phyloP scores from a whole-genome alignment of 2,329 filamentous ascomycete species.

The Fusarium sp. region DNA sequence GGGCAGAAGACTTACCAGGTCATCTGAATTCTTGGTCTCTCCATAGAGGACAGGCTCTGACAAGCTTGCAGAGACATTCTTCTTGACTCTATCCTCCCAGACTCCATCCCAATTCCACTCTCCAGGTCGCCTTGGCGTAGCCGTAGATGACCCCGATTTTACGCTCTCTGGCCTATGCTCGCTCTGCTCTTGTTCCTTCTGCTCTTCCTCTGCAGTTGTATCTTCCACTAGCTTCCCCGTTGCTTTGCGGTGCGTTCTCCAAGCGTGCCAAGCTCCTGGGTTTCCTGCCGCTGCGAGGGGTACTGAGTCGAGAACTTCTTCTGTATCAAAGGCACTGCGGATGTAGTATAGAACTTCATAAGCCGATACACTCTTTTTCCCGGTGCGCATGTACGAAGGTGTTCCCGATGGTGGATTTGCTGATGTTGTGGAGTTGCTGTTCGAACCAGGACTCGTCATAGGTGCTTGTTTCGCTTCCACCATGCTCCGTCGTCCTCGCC shows the following conservation, averaged over 20 bases:
- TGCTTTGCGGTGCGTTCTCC: slow-evolving; percentile 73
- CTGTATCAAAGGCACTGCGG: slow-evolving; percentile 81
- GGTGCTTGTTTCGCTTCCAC: slow-evolving; percentile 53
- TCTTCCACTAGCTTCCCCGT: slow-evolving; percentile 41
- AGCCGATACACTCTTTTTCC: slow-evolving; percentile 60
- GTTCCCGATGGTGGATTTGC: slow-evolving; percentile 40
- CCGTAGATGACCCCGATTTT: slow-evolving; percentile 3
- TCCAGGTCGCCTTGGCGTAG: slow-evolving; percentile 60
- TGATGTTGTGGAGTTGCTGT: slow-evolving; percentile 44
- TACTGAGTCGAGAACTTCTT: slow-evolving; percentile 78
- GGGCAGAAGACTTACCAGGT: slow-evolving; percentile 68
- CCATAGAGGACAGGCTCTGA: slow-evolving; percentile 85
- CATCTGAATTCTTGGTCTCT: slow-evolving; percentile 67
- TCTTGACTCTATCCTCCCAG: slow-evolving; percentile 89
- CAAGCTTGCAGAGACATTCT: slow-evolving; percentile 78
- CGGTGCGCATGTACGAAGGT: slow-evolving; percentile 54
- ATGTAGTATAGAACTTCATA: slow-evolving; percentile 83
- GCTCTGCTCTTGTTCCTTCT: not conserved
- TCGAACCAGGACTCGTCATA: slow-evolving; percentile 33
- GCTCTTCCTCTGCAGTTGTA: not conserved
- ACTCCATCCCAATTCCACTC: slow-evolving; percentile 99
- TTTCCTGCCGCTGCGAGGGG: slow-evolving; percentile 87
- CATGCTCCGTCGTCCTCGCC: slow-evolving; percentile 60
- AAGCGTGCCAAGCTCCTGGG: slow-evolving; percentile 92
- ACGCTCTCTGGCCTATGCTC: slow-evolving; percentile 13